Base-by-base conservation (phyloP, 441 rosid species). In the Erysimum pusillum region DNA sequence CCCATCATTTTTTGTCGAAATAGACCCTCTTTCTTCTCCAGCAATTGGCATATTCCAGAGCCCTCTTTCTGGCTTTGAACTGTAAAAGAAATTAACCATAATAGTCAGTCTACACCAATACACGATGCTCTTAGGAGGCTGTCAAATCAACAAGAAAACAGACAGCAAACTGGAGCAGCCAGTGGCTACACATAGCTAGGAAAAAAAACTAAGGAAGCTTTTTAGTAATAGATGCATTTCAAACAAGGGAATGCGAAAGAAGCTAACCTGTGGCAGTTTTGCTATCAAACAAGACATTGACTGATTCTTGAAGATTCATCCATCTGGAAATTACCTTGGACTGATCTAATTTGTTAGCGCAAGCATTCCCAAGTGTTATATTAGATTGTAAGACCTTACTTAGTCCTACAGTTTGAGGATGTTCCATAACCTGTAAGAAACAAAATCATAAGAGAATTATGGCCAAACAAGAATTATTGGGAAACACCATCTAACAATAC, bases 1-100 rank as follows among this genome's bases (percentile, higher is more conserved):
- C 99, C 99, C 99, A 96, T 96, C 98, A 96, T 87, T 79, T 94
- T 96, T 77, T 96, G 99, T 48, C 99, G 96, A 77, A 94, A 96
- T 64, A 96, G 73, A 68, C 99, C 99, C 83, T 96, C 98, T 80
- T 96, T 96, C 80, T 87, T 96, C 87, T 96, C 99, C 77, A 96
- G 91, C 84, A 94, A 83, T 80, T 96, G 99, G 76, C 92, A 88
- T 79, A 94, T 92, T 69, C 99, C 99, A 62, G 82, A 78, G 52
- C 75, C 76, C 46, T 92, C 94, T 87, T 62, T 89, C 83, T 82
- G 85, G 83, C 90, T 86, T 80, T 82, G 83, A 80, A 87, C 96
- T 91, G 82, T 52, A 45, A 79, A 61, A 38, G 18, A 45, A 70
- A 57, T 54, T 42, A 25, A 71, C 38, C 42, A 71, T 44, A 18